Base-by-base conservation (phyloP, 129 eudicot species). In the Chrysanthemum lavandulifolium region DNA sequence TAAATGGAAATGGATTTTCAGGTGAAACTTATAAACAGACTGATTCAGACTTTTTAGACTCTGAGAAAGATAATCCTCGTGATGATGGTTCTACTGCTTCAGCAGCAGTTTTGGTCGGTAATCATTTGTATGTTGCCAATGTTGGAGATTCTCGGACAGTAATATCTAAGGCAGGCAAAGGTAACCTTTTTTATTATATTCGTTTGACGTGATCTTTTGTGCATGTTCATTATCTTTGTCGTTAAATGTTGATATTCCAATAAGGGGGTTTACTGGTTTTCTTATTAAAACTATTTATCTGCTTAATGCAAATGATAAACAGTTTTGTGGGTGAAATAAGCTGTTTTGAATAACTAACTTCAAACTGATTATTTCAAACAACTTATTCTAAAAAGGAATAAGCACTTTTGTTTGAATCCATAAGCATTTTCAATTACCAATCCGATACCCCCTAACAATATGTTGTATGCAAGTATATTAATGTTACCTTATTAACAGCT, bases 1-100 rank as follows among this genome's bases (percentile, higher is more conserved):
- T 5, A 27, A 60, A 69, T 64, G 57, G 15, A 55, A 61, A 25
- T 48, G n/a, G 56, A 25, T 29, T 52, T 25, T 61, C 87, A 91
- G 98, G 89, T 79, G 91, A 92, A 61, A 92, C 95, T 40, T 92
- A 89, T 84, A 78, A 83, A 70, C 81, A 85, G 70, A 92, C 95
- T 5, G 96, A 92, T 69, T 76, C 50, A 61, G 88, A 83, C 29
- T 92, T 89, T 68, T 78, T 92, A 83, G 95, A 89, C 73, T 82
- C 95, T 72, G 92, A 82, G 79, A 92, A 87, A 74, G 90, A 92
- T 71, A 78, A 83, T 13, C 89, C 69, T 61, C 79, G 98, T 62
- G 96, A 89, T 85, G 98, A 92, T 85, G 98, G 96, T 63, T 92
- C 98, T 29, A 89, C 98, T 67, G 98, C 98, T 56, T 92, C 98